phyloP scores from a whole-genome alignment of 139 green algal genomes.

The Chlorella sp. region DNA sequence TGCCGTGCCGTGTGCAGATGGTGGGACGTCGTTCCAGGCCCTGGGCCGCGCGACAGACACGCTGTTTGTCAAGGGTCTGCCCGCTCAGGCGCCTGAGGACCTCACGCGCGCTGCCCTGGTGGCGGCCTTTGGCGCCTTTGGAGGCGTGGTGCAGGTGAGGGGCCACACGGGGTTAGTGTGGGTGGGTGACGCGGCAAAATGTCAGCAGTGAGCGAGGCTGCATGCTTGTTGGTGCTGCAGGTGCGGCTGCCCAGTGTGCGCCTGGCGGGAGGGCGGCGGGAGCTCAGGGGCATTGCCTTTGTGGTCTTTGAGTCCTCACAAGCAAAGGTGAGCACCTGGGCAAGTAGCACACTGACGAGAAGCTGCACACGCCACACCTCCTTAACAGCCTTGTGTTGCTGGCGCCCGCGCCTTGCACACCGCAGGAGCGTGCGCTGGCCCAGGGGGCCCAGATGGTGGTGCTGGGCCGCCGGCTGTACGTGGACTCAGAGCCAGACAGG shows the following conservation, averaged over 20 bases:
- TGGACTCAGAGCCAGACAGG: neutral
- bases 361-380: neutral
- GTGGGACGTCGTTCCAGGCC: neutral
- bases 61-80: constrained; percentile 10
- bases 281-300: constrained; percentile 5
- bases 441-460: neutral
- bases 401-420: neutral
- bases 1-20: neutral
- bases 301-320: neutral
- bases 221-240: neutral
- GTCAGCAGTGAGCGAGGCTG: neutral
- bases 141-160: neutral
- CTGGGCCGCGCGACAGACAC: neutral
- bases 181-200: neutral
- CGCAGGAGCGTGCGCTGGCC: too few relatives aligned
- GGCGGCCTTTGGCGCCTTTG: neutral
- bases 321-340: neutral
- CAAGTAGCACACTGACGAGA: neutral
- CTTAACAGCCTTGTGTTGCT: neutral
- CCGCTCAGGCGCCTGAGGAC: neutral
- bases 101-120: neutral
- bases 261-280: neutral
- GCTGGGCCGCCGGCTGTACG: neutral
- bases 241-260: neutral
- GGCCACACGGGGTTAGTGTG: neutral